Evolutionary conservation across 2,329 filamentous ascomycete genomes (phyloP).

Genomic region (Fusarium tuaranense): DNA sequence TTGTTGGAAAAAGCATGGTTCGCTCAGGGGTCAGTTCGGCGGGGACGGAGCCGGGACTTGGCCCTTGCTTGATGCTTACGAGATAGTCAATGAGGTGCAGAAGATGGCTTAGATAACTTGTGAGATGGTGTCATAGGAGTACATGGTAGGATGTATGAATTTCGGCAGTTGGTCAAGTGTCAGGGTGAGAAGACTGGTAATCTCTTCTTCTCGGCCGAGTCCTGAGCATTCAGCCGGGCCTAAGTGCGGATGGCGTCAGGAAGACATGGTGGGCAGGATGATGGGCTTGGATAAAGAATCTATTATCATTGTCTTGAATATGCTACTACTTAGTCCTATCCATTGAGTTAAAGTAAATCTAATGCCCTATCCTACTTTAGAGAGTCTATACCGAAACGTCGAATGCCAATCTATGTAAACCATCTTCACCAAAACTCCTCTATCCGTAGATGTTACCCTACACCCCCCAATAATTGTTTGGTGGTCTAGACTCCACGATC

Average conservation of each 20-base stretch:
- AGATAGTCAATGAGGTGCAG: neutral
- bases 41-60: neutral
- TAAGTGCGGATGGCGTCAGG: neutral
- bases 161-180: neutral
- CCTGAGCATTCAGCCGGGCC: no score
- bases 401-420: neutral
- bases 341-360: neutral
- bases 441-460: neutral
- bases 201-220: neutral
- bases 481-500: neutral
- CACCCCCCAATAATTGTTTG: no score
- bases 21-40: neutral
- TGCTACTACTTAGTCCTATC: neutral
- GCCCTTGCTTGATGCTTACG: neutral
- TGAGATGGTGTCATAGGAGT: neutral
- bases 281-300: neutral
- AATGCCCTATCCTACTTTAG: neutral
- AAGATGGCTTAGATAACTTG: neutral
- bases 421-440: neutral
- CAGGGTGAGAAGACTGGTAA: neutral
- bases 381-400: neutral
- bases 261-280: no score
- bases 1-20: neutral
- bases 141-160: neutral
- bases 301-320: neutral